Base-by-base conservation (phyloP, 441 rosid genomes). In the Pelargonium cotyledonis region DNA sequence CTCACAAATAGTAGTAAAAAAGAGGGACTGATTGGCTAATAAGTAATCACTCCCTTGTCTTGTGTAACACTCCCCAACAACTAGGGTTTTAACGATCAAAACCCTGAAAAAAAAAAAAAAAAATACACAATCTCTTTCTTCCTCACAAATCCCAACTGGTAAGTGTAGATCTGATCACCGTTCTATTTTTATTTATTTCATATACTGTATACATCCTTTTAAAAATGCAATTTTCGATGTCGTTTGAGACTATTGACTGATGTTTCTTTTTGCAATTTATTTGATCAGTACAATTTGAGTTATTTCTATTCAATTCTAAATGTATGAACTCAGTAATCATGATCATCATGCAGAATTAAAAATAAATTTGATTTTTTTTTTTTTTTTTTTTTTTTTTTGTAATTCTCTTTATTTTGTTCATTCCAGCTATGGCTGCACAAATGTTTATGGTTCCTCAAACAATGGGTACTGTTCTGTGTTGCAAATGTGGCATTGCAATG, bases 401-500 rank as follows among this genome's bases (percentile, higher is more conserved):
- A 26, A 26, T 26, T 26, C 6, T 8, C n/a, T 47, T 3, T 47
- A 47, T 47, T 11, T 47, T 47, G 2, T 47, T 47, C 53, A 47
- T 47, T 11, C 15, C 53, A 47, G 53, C n/a, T 47, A 47, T 10
- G 53, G 53, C 53, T 47, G 12, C 53, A 47, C 53, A 47, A 10
- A 58, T 69, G 65, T 69, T 69, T 41, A 29, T 19, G 51, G 55
- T 69, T 69, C 72, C 43, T 12, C 66, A 69, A 43, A 60, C 72
- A 10, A 46, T 15, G 16, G 55, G 66, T 65, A 60, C 53, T 43
- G 66, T 69, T 15, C n/a, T 60, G 11, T 69, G 72, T 41, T 69
- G 66, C 66, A 69, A 69, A 8, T 69, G 72, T 41, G 66, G 72
- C 38, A 10, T 69, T 16, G 66, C 65, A 16, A 60, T 69, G 72